Evolutionary conservation across 345 rosid genomes (phyloP).

Genomic region (Litchi chinensis): DNA sequence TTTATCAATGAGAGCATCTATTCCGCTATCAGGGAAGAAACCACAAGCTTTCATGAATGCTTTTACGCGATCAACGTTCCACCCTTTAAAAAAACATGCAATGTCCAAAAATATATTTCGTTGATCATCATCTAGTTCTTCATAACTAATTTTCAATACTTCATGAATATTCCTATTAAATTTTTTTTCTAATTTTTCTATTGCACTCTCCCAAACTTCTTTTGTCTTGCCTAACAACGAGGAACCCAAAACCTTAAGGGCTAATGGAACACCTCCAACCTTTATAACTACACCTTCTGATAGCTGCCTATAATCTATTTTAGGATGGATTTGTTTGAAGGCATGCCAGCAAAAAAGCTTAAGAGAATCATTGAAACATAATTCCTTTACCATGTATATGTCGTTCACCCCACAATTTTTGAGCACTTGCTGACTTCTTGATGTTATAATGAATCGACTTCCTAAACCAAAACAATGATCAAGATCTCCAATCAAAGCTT

Average conservation of each 20-base stretch:
- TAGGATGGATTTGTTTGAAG: not conserved
- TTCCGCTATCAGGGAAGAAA: not conserved
- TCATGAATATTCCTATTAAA: not conserved
- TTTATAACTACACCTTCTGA: not conserved
- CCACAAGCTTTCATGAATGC: not conserved
- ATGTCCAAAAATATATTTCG: conserved; percentile 17
- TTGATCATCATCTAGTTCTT: conserved; percentile 10
- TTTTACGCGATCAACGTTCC: not conserved
- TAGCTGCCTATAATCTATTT: not conserved
- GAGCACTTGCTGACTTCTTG: conserved; percentile 10
- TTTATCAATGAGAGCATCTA: conserved; percentile 3
- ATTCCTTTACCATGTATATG: not conserved
- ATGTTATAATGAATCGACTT: conserved; percentile 6
- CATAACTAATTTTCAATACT: conserved; percentile 12
- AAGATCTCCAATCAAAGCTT: conserved; percentile 4
- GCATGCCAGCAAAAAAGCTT: conserved; percentile 7
- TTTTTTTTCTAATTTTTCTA: not conserved
- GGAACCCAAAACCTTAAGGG: conserved; percentile 9
- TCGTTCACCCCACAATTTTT: not conserved
- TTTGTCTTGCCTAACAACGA: not conserved
- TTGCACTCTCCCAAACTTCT: conserved; percentile 4
- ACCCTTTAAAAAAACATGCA: conserved; percentile 24
- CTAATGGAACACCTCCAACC: conserved; percentile 18
- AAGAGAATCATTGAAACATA: not conserved
- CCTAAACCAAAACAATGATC: not conserved